Evolutionary conservation across 768 basidiomycete species (phyloP).

Genomic region (Coprinellus micaceus): DNA sequence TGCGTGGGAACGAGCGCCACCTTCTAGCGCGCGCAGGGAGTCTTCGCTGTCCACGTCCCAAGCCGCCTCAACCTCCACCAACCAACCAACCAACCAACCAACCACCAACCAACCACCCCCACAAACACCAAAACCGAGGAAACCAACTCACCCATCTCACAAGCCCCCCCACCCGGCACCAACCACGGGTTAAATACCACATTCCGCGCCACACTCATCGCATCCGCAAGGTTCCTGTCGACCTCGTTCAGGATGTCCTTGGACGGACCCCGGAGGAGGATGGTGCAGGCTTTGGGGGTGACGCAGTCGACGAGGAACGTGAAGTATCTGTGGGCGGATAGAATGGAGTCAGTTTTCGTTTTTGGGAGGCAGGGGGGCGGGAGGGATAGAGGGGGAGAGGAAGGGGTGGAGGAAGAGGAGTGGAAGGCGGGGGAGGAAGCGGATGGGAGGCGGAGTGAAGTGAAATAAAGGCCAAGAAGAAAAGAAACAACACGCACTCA

Average conservation of each 20-base stretch:
- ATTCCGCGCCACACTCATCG: constrained; percentile 95
- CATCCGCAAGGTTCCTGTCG: constrained; percentile 95
- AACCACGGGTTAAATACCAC: constrained; percentile 93
- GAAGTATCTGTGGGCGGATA: constrained; percentile 66
- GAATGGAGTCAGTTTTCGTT: neutral
- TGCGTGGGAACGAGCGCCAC: no score
- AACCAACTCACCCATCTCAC: constrained; percentile 70
- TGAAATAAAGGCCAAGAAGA: neutral
- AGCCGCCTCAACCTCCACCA: no score
- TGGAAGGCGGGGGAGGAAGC: neutral
- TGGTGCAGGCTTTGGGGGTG: constrained; percentile 93
- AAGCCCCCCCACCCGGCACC: constrained; percentile 95
- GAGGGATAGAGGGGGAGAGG: neutral
- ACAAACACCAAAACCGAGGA: no score
- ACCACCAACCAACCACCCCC: no score
- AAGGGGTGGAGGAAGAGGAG: neutral
- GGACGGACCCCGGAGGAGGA: constrained; percentile 94
- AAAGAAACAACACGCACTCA: constrained; percentile 48
- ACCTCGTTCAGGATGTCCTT: constrained; percentile 99
- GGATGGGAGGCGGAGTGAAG: neutral
- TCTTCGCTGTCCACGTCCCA: no score
- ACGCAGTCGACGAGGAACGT: constrained; percentile 92
- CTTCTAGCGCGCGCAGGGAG: no score
- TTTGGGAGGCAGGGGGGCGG: neutral
- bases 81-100: no score